Percentiles rank a stretch among this genome's conserved stretches.
Conservation (phyloP, 257 asterid genomes). For the Scutellaria galericulata region DNA sequence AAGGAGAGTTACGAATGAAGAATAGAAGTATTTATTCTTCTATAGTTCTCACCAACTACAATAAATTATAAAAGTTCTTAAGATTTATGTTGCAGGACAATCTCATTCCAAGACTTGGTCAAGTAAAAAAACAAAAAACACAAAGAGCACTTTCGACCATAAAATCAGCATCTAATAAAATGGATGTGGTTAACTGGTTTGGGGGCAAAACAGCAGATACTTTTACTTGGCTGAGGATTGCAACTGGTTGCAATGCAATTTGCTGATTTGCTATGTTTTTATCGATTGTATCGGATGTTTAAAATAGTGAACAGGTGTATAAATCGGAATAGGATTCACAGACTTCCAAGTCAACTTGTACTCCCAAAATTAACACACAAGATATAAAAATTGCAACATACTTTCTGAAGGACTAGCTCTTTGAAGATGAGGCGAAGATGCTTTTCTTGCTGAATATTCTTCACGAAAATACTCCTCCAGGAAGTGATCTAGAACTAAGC, state of each 20-base stretch:
- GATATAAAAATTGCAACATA: slow-evolving; percentile 36
- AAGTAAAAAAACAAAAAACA: not conserved
- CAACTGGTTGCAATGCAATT: not conserved
- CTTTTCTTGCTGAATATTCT: slow-evolving; percentile 57
- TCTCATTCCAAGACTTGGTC: not conserved
- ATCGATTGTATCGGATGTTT: not conserved
- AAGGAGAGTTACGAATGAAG: not conserved
- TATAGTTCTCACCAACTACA: not conserved
- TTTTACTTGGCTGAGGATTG: not conserved
- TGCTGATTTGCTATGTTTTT: not conserved
- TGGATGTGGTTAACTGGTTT: not conserved
- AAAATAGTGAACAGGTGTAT: not conserved
- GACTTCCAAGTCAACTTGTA: not conserved
- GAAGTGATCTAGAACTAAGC: slow-evolving; percentile 71
- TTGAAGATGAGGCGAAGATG: slow-evolving; percentile 35
- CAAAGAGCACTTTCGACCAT: not conserved
- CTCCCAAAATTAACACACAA: not conserved
- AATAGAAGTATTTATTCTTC: not conserved
- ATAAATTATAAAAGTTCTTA: not conserved
- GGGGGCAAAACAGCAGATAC: not conserved
- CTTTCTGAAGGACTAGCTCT: slow-evolving; percentile 47
- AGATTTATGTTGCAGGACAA: not conserved
- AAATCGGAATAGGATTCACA: not conserved
- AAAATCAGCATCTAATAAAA: not conserved
- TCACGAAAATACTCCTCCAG: slow-evolving; percentile 55